A percentile compares a stretch with the other conserved stretches of the same genome.
These are phyloP conservation scores for Primulina huaijiensis DNA, from an alignment of 257 asterid genomes.

Conservation along the genomic window DNA sequence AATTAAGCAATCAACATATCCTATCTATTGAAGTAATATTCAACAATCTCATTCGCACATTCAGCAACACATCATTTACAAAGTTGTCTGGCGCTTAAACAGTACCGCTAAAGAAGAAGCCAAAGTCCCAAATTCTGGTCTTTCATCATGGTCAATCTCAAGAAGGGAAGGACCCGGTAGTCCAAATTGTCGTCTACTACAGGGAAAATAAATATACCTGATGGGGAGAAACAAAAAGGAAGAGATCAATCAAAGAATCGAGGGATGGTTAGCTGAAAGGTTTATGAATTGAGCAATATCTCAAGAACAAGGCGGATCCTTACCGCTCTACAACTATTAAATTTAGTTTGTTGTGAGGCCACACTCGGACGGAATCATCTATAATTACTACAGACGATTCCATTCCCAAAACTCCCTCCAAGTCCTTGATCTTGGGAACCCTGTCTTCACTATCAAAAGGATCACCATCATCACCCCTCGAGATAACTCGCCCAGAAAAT, in stretches of 20 bases:
- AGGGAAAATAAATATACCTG: constrained; percentile 95
- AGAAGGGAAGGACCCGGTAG: constrained; percentile 93
- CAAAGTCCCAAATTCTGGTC: constrained; percentile 95
- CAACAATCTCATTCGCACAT: constrained; percentile 10
- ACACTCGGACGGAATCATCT: constrained; percentile 91
- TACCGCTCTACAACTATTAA: constrained; percentile 93
- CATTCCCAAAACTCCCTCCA: constrained; percentile 97
- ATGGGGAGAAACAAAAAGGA: constrained; percentile 6
- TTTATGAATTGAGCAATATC: background rate
- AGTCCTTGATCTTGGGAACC: constrained; percentile 82
- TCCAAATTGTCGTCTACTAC: constrained; percentile 97
- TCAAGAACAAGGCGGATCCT: constrained; percentile 14
- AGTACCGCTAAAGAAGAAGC: constrained; percentile 81
- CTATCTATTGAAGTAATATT: constrained; percentile 9
- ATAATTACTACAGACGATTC: constrained; percentile 86
- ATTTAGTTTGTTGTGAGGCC: constrained; percentile 91
- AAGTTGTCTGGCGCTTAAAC: constrained; percentile 11
- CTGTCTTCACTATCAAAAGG: constrained; percentile 78
- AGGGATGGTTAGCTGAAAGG: background rate
- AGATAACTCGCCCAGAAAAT: constrained; percentile 93
- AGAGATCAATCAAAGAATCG: constrained; percentile 15
- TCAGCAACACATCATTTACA: background rate
- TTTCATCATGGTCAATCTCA: constrained; percentile 97
- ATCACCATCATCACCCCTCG: constrained; percentile 91
- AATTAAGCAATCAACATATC: constrained; percentile 8